Evolutionary conservation across 2,329 filamentous ascomycete species (phyloP).

Genomic region (Sarocladium oryzae): DNA sequence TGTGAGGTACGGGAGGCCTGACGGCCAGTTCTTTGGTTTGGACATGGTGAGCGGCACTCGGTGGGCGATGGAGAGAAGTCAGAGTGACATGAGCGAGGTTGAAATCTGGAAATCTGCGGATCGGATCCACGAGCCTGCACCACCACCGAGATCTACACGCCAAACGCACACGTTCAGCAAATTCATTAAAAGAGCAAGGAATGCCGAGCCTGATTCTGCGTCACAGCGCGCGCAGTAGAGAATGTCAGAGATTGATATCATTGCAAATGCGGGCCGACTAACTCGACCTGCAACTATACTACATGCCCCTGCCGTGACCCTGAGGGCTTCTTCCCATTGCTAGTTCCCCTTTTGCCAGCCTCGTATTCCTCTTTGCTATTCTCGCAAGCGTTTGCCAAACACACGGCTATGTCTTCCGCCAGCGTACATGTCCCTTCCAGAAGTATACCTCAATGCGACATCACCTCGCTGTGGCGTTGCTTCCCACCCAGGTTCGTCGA

Average conservation of each 20-base stretch:
- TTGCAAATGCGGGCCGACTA: slow-evolving; percentile 7
- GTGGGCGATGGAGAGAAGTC: not conserved
- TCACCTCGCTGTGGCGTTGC: slow-evolving; percentile 61
- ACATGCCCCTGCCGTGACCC: not conserved
- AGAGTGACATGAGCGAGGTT: not conserved
- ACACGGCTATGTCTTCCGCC: too few species aligned
- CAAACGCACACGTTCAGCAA: too few species aligned
- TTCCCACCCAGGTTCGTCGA: slow-evolving; percentile 62
- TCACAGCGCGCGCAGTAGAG: too few species aligned
- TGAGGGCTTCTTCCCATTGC: not conserved
- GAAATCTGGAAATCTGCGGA: not conserved
- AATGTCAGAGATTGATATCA: slow-evolving; percentile 6
- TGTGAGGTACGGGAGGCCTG: slow-evolving; percentile 44
- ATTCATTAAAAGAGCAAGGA: too few species aligned
- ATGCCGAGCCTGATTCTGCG: too few species aligned
- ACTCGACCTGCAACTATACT: slow-evolving; percentile 8
- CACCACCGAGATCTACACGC: too few species aligned
- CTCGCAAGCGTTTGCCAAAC: too few species aligned
- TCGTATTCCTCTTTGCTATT: not conserved
- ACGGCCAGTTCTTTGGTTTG: slow-evolving; percentile 53
- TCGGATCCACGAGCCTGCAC: too few species aligned
- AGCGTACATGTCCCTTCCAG: not conserved
- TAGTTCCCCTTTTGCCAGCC: not conserved
- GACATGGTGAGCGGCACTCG: slow-evolving; percentile 18
- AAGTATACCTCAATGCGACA: slow-evolving; percentile 35